Evolutionary conservation across 1,139 yeast species (phyloP), one percentile per base, ranked within the genome.

Genomic region (Geotrichum klebahnii): DNA sequence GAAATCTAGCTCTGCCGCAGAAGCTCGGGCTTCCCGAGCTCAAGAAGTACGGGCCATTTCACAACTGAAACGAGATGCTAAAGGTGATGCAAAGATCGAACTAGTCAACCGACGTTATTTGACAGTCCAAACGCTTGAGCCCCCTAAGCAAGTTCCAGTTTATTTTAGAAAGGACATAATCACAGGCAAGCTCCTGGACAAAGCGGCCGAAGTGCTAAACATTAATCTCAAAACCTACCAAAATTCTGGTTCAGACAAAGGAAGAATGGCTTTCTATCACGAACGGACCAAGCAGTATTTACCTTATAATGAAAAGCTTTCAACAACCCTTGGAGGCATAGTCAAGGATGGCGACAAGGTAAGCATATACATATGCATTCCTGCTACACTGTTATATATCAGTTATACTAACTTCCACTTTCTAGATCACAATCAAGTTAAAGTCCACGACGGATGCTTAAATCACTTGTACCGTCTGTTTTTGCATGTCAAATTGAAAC

Each of bases 161-260:
- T 84, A 64, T 60, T 75, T 83, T 14, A 78, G 79, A 34, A 77
- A 78, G 56, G 70, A 74, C 29, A 83, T 92, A 87, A 82, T 87
- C 0, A 74, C 86, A 5, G 97, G 97, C 0, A 73, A 86, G 56
- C 82, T 83, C 2, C 67, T 88, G 44, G 97, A 90, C 64, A 75
- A 76, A 36, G 74, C 84, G 10, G 80, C 90, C 3, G 76, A 74
- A 29, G 63, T 69, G 32, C 31, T 47, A 2, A 40, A 39, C 28
- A 17, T 36, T 6, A 47, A 47, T 32, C 42, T 47, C 26, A 26
- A 29, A 31, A 42, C 37, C 5, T 29, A 22, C 8, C 16, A 34
- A n/a, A 37, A n/a, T n/a, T n/a, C n/a, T n/a, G n/a, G n/a, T n/a
- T n/a, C 51, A n/a, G 23, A 12, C n/a, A 40, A 36, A n/a, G 45